Base-by-base conservation (phyloP, 495 filamentous ascomycete genomes). In the Penicillium cosmopolitanum region DNA sequence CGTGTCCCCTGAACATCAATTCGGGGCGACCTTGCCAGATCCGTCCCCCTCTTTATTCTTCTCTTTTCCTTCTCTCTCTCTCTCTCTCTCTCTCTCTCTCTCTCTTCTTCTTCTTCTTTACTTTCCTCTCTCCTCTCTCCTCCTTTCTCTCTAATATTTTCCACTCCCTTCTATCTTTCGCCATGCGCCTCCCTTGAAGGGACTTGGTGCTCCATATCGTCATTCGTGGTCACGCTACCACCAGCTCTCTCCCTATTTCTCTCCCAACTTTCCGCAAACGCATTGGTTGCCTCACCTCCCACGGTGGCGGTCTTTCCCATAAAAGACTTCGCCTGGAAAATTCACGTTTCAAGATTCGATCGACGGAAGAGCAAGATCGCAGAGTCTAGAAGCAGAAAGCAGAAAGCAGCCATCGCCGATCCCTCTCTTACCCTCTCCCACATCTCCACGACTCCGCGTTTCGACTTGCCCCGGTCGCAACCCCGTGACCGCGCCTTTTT, bases 191-290 rank as follows among this genome's bases (percentile, higher is more conserved):
- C 68, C 71, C 67, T 58, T 77, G 60, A 74, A 57, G 68, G 64
- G 64, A 31, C 67, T 61, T 57, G 60, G 66, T 68, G 70, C 68
- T 67, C 68, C 61, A 57, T 64, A 72, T 72, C 71, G 70, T 78
- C 70, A 74, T 72, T 63, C 62, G 54, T 65, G 67, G 60, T 77
- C 74, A 76, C 71, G 69, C 72, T 73, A 76, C 68, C 65, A 54
- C 50, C 57, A 21, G 38, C 66, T 38, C 64, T 50, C 62, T 40
- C 36, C 38, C 56, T 34, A 57, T 55, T 59, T 34, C 44, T 44
- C 23, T 15, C 13, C 21, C 51, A 31, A 23, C 40, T 42, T 40
- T 40, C 36, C 36, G 36, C 12, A 40, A 40, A 40, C 36, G 36
- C 36, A 13, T 40, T 40, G 36, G 8, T 31, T 31, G 28, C 28